Evolutionary conservation across 2,329 filamentous ascomycete genomes (phyloP), one percentile per base, ranked within the genome.

Genomic region (Hypoxylon rubiginosum): DNA sequence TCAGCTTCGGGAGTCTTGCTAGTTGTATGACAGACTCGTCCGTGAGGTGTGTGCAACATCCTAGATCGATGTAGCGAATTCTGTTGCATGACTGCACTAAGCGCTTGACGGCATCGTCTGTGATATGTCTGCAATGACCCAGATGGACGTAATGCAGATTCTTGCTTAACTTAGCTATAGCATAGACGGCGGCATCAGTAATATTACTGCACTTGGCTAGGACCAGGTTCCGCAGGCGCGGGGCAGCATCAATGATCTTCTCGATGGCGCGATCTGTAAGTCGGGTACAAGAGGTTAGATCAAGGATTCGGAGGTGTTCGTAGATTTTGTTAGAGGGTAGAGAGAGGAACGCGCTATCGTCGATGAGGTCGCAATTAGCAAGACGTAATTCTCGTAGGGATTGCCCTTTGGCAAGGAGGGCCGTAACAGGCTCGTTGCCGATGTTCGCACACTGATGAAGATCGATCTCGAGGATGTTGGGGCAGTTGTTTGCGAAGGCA

Each of bases 81-180:
- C 96, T 89, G 75, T 95, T 98, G 83, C 96, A 99, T 57, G 84
- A 85, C 71, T 91, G 90, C 41, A 97, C 93, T 32, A 99, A 85
- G 59, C 90, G 90, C 73, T 92, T 92, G 17, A 99, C 93, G 1
- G 93, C 94, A 36, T 90, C 86, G 75, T 99, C 96, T 0, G 95
- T 97, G 75, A 99, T 94, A 50, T 94, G 90, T 28, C 89, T 88
- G 79, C 96, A 99, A 78, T 99, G 96, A 9, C 96, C 96, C 1
- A 99, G 85, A 76, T 99, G 96, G 56, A 99, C 91, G 78, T 97
- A 98, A 79, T 99, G 96, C 58, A 99, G 82, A 74, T 98, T 99
- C 83, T 97, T 98, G 67, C 94, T 94, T 3, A 99, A 86, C 73
- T 88, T 91, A 61, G 94, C 91, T 69, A 99, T 98, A 60, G 94